A percentile compares a stretch with the other conserved stretches of the same genome.
phyloP scores from a whole-genome alignment of 345 rosid genomes.

The Alliaria petiolata region DNA sequence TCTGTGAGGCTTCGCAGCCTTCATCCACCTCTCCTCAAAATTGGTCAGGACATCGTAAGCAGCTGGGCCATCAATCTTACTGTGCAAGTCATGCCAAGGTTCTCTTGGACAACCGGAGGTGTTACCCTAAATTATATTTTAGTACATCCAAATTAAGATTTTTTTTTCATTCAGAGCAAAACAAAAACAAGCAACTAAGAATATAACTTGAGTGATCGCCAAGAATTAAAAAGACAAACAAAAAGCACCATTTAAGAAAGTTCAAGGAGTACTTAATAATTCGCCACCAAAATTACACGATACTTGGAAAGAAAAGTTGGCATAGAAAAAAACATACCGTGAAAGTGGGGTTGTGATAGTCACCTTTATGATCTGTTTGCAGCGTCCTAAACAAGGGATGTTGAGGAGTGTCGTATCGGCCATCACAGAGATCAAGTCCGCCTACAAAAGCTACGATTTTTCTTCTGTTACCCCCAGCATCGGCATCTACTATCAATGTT shows the following conservation, averaged over 20 bases:
- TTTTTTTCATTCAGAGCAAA: background rate
- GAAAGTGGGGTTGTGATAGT: conserved; percentile 88
- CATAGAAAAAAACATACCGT: conserved; percentile 46
- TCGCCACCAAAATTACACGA: background rate
- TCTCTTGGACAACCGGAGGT: conserved; percentile 80
- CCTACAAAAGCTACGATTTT: conserved; percentile 92
- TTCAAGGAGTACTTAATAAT: background rate
- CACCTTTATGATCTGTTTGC: conserved; percentile 72
- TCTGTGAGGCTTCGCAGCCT: conserved; percentile 77
- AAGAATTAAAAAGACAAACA: background rate
- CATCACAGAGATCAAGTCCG: conserved; percentile 95
- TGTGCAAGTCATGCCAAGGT: conserved; percentile 98
- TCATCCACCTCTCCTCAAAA: conserved; percentile 92
- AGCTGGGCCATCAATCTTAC: conserved; percentile 92
- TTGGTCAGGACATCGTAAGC: conserved; percentile 91
- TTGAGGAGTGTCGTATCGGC: conserved; percentile 84
- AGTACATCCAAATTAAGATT: background rate
- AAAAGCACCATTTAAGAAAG: background rate
- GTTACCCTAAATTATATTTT: conserved; percentile 45
- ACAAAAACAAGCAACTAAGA: background rate
- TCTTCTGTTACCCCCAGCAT: conserved; percentile 70
- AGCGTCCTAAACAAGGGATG: conserved; percentile 76
- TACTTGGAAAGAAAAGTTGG: background rate
- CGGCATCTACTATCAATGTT: conserved; percentile 86
- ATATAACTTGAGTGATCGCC: background rate